Evolutionary conservation across 495 filamentous ascomycete species (phyloP).

Genomic region (Lentithecium fluviatile): DNA sequence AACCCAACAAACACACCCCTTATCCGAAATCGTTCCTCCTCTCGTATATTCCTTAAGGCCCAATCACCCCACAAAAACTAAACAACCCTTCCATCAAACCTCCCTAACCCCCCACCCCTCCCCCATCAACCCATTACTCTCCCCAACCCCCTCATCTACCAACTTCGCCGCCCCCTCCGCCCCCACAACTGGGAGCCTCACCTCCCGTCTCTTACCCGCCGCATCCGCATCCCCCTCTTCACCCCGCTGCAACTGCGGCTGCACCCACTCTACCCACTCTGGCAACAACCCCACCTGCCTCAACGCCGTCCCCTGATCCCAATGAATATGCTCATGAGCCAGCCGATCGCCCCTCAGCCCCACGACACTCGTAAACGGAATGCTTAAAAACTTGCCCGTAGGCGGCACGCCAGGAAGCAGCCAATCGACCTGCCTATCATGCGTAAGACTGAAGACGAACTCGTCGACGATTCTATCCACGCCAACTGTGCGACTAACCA

Average conservation of each 20-base stretch:
- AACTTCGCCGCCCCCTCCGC: slow-evolving; percentile 39
- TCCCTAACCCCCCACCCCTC: slow-evolving; percentile 16
- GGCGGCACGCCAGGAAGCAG: slow-evolving; percentile 42
- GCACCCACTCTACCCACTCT: too few relatives aligned
- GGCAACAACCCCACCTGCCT: slow-evolving; percentile 39
- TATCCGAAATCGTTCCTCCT: too few relatives aligned
- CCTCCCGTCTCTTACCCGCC: slow-evolving; percentile 50
- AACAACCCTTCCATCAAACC: too few relatives aligned
- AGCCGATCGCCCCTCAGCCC: slow-evolving; percentile 40
- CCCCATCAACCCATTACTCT: slow-evolving; percentile 32
- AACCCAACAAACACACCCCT: too few relatives aligned
- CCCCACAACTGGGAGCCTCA: slow-evolving; percentile 43
- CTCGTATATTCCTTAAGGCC: too few relatives aligned
- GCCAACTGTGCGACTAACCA: slow-evolving; percentile 40
- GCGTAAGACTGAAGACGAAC: slow-evolving; percentile 40
- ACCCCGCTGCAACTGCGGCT: too few relatives aligned
- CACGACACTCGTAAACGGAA: slow-evolving; percentile 39
- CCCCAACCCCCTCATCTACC: slow-evolving; percentile 26
- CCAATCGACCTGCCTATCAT: slow-evolving; percentile 39
- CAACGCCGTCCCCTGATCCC: slow-evolving; percentile 42
- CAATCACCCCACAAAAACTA: too few relatives aligned
- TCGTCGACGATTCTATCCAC: slow-evolving; percentile 42
- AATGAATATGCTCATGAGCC: slow-evolving; percentile 42
- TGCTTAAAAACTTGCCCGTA: slow-evolving; percentile 36
- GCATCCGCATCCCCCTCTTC: slow-evolving; percentile 25